Conservation (phyloP, 768 basidiomycete species). For the Termitomyces sp. region DNA sequence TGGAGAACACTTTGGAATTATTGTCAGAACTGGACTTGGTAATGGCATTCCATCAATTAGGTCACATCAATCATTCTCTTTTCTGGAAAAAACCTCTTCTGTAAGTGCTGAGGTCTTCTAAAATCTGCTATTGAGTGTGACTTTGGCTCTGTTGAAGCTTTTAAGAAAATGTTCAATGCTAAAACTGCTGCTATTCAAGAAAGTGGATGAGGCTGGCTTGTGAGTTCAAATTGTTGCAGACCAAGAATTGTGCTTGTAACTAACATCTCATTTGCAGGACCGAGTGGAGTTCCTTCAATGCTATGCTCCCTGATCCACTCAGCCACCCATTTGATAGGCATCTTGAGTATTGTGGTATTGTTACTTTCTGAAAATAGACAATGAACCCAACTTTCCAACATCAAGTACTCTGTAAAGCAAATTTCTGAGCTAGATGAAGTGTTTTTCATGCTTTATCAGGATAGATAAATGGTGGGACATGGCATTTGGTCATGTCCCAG, state of each 20-base stretch:
- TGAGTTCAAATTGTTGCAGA: slow-evolving; percentile 23
- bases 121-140: slow-evolving; percentile 72
- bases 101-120: slow-evolving; percentile 55
- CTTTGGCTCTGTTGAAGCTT: slow-evolving; percentile 83
- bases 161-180: slow-evolving; percentile 85
- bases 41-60: slow-evolving; percentile 31
- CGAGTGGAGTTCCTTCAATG: no score
- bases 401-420: no score
- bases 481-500: no score
- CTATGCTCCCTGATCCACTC: no score
- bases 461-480: no score
- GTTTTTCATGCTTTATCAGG: no score
- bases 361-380: no score
- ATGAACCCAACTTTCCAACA: no score
- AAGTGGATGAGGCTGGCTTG: slow-evolving; percentile 98
- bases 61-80: slow-evolving; percentile 91
- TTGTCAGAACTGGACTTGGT: slow-evolving; percentile 19
- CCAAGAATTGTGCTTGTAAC: background rate
- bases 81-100: slow-evolving; percentile 97
- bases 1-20: slow-evolving; percentile 43
- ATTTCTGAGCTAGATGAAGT: no score
- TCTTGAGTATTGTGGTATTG: no score
- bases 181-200: slow-evolving; percentile 92
- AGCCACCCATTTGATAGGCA: no score
- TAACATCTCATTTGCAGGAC: background rate